Percentiles rank a stretch among this genome's conserved stretches.
Evolutionary conservation across 371 early-diverging fungal genomes (phyloP).

Genomic region (Actinomortierella ambigua): DNA sequence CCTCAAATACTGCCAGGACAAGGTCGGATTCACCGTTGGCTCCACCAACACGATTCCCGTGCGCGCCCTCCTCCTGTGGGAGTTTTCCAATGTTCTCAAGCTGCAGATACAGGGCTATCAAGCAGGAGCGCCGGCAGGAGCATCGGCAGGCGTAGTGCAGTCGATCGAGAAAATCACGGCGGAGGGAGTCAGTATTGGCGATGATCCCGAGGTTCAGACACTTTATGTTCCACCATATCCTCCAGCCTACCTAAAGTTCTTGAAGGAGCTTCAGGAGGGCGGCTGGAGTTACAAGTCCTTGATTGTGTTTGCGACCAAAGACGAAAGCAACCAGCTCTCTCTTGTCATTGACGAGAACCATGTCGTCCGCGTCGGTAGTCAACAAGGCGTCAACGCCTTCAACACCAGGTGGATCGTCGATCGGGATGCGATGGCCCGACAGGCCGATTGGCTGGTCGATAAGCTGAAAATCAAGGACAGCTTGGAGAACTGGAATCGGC

Average conservation of each 20-base stretch:
- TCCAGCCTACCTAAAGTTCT: too few species aligned
- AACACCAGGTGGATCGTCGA: neutral
- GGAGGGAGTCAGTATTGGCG: too few species aligned
- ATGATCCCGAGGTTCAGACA: too few species aligned
- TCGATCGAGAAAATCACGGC: too few species aligned
- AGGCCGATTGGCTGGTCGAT: conserved; percentile 6
- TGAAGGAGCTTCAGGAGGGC: too few species aligned
- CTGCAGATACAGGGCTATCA: neutral
- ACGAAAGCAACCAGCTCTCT: neutral
- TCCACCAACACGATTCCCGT: neutral
- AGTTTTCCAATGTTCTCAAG: neutral
- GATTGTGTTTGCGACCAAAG: too few species aligned
- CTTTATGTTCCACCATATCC: too few species aligned
- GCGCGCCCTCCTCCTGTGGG: neutral
- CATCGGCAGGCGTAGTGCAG: neutral
- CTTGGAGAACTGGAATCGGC: too few species aligned
- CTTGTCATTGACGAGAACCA: neutral
- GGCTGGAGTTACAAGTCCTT: too few species aligned
- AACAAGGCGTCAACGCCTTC: neutral
- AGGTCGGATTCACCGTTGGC: neutral
- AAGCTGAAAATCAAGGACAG: neutral
- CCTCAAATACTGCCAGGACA: conserved; percentile 2
- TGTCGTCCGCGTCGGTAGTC: neutral
- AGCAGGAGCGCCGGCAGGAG: neutral
- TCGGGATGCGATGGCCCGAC: conserved; percentile 6